These are phyloP conservation scores for Solanum clarkiae DNA, from an alignment of 257 asterid genomes.

Conservation along the genomic window DNA sequence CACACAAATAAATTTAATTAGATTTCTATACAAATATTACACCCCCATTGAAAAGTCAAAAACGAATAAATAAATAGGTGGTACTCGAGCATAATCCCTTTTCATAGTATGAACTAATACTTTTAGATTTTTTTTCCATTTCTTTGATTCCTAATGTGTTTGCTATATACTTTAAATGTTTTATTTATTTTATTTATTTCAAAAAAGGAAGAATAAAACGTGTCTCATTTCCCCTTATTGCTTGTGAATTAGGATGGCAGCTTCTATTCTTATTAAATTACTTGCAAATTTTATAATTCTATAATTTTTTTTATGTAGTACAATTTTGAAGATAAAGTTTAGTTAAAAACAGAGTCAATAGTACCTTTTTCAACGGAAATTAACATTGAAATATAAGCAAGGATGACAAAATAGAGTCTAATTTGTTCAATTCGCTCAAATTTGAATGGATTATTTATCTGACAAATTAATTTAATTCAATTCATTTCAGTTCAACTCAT, in stretches of 20 bases:
- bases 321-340: not conserved
- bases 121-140: not conserved
- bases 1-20: not conserved
- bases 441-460: too few relatives aligned
- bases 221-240: not conserved
- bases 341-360: too few relatives aligned
- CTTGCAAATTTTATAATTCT: not conserved
- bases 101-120: not conserved
- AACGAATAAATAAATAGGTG: not conserved
- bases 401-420: too few relatives aligned
- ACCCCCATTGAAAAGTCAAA: not conserved
- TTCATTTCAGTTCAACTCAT: too few relatives aligned
- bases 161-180: not conserved
- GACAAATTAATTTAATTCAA: too few relatives aligned
- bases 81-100: not conserved
- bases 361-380: too few relatives aligned
- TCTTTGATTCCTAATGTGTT: not conserved
- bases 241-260: not conserved
- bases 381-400: too few relatives aligned
- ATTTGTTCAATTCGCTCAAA: too few relatives aligned
- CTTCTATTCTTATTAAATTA: not conserved
- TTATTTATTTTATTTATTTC: not conserved
- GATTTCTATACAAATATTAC: not conserved
- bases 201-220: not conserved
- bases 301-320: too few relatives aligned